A percentile compares a stretch with the other conserved stretches of the same genome.
Evolutionary conservation across 108 stramenopile genomes (phyloP).

Genomic region (Cylindrotheca closterium): DNA sequence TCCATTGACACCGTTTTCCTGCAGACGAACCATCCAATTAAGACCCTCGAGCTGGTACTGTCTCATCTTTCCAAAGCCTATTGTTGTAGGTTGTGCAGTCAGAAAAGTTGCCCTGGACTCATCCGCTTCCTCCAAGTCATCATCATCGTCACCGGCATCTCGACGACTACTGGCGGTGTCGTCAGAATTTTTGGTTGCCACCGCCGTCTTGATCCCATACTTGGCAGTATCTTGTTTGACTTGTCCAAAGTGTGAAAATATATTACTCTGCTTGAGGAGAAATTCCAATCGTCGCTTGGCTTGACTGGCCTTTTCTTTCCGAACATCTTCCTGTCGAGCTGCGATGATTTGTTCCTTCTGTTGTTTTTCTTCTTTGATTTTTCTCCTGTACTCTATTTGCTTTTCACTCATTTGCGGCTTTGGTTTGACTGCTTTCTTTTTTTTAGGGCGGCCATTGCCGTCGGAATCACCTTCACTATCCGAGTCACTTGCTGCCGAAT

Average conservation of each 20-base stretch:
- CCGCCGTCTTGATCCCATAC: constrained; percentile 37
- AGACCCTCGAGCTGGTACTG: constrained; percentile 96
- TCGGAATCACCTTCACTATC: constrained; percentile 36
- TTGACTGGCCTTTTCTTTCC: constrained; percentile 66
- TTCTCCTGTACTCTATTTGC: constrained; percentile 44
- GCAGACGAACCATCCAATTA: constrained; percentile 97
- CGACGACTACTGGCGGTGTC: constrained; percentile 15
- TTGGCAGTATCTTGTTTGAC: constrained; percentile 73
- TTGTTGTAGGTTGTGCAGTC: constrained; percentile 79
- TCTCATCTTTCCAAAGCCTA: constrained; percentile 83
- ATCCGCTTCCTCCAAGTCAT: constrained; percentile 73
- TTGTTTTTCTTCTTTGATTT: constrained; percentile 51
- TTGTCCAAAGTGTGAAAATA: constrained; percentile 94
- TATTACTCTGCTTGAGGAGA: constrained; percentile 93
- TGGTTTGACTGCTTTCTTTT: constrained; percentile 40
- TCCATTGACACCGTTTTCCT: constrained; percentile 94
- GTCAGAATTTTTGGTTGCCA: neutral
- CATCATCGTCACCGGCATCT: constrained; percentile 32
- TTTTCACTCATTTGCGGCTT: constrained; percentile 40
- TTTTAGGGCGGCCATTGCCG: constrained; percentile 21
- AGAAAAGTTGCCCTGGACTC: constrained; percentile 79
- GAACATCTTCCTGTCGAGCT: constrained; percentile 68
- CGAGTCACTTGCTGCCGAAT: constrained; percentile 44
- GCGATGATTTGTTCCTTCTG: constrained; percentile 72
- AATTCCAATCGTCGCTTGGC: constrained; percentile 92